Base-by-base conservation (phyloP, 2,329 filamentous ascomycete species). In the Penicillium griseofulvum region DNA sequence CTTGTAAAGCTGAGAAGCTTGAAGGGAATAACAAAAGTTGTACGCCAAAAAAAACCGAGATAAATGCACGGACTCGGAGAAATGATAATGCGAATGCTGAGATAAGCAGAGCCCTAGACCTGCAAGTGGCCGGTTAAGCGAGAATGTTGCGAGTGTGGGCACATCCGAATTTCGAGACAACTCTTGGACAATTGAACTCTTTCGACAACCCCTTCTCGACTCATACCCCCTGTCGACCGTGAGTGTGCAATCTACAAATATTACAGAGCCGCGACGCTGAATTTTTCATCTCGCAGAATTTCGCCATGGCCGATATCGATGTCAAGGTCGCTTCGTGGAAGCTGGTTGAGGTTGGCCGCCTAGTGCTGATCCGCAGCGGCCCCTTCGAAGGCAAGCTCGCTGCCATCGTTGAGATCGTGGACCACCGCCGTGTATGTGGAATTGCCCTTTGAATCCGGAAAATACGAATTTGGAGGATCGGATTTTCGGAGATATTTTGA, bases 381-480 rank as follows among this genome's bases (percentile, higher is more conserved):
- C 87, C 87, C 71, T 89, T 81, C 83, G 82, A 83, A 70, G 92
- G 92, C 82, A 90, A 90, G 78, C 86, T 97, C 72, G 95, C 92
- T 74, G 83, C 87, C 73, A 93, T 99, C 75, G 91, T 96, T 81
- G 93, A 99, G 87, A 97, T 99, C 81, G 94, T 99, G 83, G 94
- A 99, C 83, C 93, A 99, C 89, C 97, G 96, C 87, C 91, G 94
- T 82, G 94, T 99, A 96, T 78, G 94, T 76, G 52, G 54, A 53
- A 46, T 47, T 42, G 33, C 56, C 49, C 52, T 61, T 51, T 45
- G 19, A 33, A 60, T 57, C 51, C 42, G 36, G 37, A 45, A 49
- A 43, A 50, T 49, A 50, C 47, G 61, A 52, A 19, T 24, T 41
- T 31, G 51, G 28, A 50, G 41, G 54, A 51, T 47, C 29, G 45